phyloP scores from a whole-genome alignment of 345 rosid genomes.

The Eucalyptus brandiana region DNA sequence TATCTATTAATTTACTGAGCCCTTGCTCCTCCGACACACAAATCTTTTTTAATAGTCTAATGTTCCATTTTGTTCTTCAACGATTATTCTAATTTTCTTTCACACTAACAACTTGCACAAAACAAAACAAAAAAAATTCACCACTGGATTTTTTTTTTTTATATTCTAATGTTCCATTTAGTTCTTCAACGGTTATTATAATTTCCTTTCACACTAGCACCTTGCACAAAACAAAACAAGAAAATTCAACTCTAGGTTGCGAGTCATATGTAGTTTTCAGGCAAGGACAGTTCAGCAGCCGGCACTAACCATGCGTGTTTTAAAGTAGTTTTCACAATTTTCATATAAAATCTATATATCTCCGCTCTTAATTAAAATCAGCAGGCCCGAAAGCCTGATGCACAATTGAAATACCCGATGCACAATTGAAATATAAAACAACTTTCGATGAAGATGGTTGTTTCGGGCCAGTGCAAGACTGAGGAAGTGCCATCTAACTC shows the following conservation, averaged over 20 bases:
- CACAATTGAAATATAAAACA: not conserved
- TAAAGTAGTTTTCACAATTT: not conserved
- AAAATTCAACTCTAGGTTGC: not conserved
- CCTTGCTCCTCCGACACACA: not conserved
- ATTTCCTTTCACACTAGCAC: not conserved
- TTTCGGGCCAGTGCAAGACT: not conserved
- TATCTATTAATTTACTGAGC: not conserved
- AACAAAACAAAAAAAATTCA: not conserved
- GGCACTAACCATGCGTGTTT: not conserved
- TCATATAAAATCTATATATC: not conserved
- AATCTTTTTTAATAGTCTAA: not conserved
- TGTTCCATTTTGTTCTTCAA: not conserved
- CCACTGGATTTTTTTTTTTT: not conserved
- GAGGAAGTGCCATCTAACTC: not conserved
- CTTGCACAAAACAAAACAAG: not conserved
- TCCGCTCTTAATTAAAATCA: not conserved
- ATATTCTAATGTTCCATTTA: not conserved
- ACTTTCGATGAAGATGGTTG: not conserved
- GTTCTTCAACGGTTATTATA: not conserved
- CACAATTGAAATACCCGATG: not conserved
- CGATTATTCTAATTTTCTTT: not conserved
- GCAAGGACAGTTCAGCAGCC: not conserved
- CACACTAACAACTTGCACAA: not conserved
- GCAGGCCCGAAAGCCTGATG: not conserved
- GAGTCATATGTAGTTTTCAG: not conserved